Conservation (phyloP, 352 stramenopile species). For the Phytophthora nicotianae region DNA sequence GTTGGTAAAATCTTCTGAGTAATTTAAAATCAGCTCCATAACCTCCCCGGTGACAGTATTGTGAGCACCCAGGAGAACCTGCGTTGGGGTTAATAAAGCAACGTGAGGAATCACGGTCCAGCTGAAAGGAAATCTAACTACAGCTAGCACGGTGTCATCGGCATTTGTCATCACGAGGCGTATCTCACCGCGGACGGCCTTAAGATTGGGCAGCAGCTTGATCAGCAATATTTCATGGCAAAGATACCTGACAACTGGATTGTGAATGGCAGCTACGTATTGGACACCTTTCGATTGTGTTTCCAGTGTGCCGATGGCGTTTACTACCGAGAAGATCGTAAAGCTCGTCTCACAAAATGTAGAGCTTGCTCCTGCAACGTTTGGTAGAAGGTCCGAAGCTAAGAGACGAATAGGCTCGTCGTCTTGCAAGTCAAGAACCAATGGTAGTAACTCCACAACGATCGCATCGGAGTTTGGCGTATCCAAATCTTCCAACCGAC, state of each 20-base stretch:
- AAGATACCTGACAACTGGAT: conserved; percentile 7
- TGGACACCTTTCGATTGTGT: conserved; percentile 10
- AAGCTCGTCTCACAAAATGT: conserved; percentile 18
- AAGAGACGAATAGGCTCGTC: conserved; percentile 14
- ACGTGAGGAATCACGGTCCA: conserved; percentile 14
- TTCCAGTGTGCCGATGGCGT: conserved; percentile 11
- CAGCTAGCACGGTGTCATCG: neutral
- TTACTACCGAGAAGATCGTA: conserved; percentile 11
- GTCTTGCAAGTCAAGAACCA: conserved; percentile 12
- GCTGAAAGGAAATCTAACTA: conserved; percentile 11
- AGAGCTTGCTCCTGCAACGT: neutral
- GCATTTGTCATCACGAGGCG: conserved; percentile 1
- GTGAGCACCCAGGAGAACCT: conserved; percentile 20
- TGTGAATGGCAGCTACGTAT: conserved; percentile 7
- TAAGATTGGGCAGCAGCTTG: neutral
- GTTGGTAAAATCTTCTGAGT: neutral
- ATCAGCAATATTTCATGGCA: conserved; percentile 13
- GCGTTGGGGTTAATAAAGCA: neutral
- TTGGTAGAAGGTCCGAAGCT: conserved; percentile 4
- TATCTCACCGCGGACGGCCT: conserved; percentile 4
- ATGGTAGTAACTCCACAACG: conserved; percentile 7
- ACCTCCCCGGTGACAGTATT: conserved; percentile 5
- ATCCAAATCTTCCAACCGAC: neutral
- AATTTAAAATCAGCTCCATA: conserved; percentile 19
- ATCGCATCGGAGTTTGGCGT: neutral